Percentiles rank a stretch among this genome's conserved stretches.
These are phyloP conservation scores for Rhizoctonia solani DNA, from an alignment of 1,284 basidiomycete genomes.

Conservation along the genomic window DNA sequence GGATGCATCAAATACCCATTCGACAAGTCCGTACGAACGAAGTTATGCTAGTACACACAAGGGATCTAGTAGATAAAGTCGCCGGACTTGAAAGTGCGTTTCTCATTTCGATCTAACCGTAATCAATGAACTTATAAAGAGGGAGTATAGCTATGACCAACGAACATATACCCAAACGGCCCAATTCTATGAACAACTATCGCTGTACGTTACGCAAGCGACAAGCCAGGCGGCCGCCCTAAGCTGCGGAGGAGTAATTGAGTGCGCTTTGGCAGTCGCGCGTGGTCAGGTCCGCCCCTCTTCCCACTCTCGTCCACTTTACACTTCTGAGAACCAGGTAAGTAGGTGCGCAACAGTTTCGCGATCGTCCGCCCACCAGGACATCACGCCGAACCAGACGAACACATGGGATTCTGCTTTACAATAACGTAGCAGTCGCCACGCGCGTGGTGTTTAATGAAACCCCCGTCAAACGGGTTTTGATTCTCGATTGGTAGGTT, in stretches of 20 bases:
- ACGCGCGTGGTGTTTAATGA: conserved; percentile 75
- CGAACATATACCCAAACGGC: conserved; percentile 75
- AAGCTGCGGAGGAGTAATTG: conserved; percentile 93
- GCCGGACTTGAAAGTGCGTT: conserved; percentile 72
- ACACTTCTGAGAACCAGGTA: not conserved
- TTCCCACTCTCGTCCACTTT: not conserved
- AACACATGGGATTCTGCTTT: conserved; percentile 99
- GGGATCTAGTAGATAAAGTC: conserved; percentile 90
- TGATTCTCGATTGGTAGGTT: conserved; percentile 94
- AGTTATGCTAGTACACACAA: conserved; percentile 85
- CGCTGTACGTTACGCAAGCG: conserved; percentile 87
- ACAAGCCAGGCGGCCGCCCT: conserved; percentile 85
- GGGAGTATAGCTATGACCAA: conserved; percentile 65
- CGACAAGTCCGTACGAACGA: conserved; percentile 77
- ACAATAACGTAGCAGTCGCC: conserved; percentile 97
- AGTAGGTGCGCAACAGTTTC: conserved; percentile 68
- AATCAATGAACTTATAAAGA: not conserved
- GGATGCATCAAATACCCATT: conserved; percentile 81
- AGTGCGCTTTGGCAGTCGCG: conserved; percentile 87
- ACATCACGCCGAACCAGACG: conserved; percentile 97
- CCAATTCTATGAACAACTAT: conserved; percentile 84
- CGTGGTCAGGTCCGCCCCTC: conserved; percentile 61
- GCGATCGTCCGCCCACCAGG: conserved; percentile 97
- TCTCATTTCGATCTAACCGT: not conserved
- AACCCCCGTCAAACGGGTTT: conserved; percentile 73